Evolutionary conservation across 2,329 filamentous ascomycete genomes (phyloP).

Genomic region (Colletotrichum caudatum): DNA sequence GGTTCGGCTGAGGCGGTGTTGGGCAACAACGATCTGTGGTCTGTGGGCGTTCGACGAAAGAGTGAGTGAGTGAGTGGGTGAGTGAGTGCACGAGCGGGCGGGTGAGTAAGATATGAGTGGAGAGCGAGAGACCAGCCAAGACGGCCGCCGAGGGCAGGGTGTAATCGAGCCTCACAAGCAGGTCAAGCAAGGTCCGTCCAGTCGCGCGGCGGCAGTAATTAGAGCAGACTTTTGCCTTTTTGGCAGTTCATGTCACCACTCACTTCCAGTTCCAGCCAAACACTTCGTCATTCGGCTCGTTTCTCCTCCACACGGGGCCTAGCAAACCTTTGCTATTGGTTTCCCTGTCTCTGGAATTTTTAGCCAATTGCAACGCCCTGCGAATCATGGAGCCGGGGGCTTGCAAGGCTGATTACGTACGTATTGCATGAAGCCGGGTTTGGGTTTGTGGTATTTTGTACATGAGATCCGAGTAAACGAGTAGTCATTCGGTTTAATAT

Average conservation of each 20-base stretch:
- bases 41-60: neutral
- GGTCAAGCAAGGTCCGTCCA: constrained; percentile 1
- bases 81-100: neutral
- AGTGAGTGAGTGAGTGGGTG: neutral
- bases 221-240: constrained; percentile 34
- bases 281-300: constrained; percentile 40
- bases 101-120: constrained; percentile 6
- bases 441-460: neutral
- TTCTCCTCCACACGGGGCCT: constrained; percentile 40
- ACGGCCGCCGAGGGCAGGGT: neutral
- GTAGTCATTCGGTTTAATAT: constrained; percentile 1
- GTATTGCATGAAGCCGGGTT: neutral
- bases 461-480: constrained; percentile 20
- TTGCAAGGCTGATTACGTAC: constrained; percentile 36
- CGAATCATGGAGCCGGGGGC: constrained; percentile 5
- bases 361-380: constrained; percentile 27
- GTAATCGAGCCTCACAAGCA: constrained; percentile 15
- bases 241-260: constrained; percentile 37
- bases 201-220: neutral
- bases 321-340: constrained; percentile 31
- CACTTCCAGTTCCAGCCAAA: constrained; percentile 37
- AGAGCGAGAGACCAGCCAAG: neutral
- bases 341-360: constrained; percentile 23
- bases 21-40: constrained; percentile 18
- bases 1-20: constrained; percentile 19